Evolutionary conservation across 2,329 filamentous ascomycete genomes (phyloP).

Genomic region (Colletotrichum chrysophilum): DNA sequence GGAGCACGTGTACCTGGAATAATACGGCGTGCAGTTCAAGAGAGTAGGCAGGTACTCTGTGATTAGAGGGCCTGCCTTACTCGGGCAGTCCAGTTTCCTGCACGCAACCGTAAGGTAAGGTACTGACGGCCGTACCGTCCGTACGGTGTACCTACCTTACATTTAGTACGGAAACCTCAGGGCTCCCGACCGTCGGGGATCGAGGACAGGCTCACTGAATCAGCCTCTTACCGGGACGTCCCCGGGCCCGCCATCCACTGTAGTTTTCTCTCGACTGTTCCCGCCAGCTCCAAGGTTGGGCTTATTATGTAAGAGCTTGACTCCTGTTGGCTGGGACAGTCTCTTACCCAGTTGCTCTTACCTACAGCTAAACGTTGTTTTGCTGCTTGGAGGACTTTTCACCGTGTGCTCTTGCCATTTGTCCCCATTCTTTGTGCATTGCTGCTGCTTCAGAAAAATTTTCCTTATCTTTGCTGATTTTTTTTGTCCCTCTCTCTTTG

Average conservation of each 20-base stretch:
- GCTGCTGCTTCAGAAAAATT: slow-evolving; percentile 19
- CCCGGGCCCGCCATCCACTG: neutral
- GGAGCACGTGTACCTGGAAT: slow-evolving; percentile 14
- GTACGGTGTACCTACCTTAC: neutral
- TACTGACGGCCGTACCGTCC: neutral
- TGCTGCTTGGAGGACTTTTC: neutral
- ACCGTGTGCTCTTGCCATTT: slow-evolving; percentile 1
- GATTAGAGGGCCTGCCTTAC: neutral
- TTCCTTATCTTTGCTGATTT: slow-evolving; percentile 22
- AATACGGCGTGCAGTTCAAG: neutral
- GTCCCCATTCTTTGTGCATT: slow-evolving; percentile 14
- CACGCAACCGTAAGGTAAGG: neutral
- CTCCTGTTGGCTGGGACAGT: slow-evolving; percentile 15
- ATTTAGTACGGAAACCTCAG: neutral
- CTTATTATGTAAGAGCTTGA: slow-evolving; percentile 22
- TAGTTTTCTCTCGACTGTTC: neutral
- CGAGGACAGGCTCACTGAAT: slow-evolving; percentile 9
- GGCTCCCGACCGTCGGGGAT: neutral
- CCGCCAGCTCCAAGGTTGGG: slow-evolving; percentile 5
- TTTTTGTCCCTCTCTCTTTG: neutral
- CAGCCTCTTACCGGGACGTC: neutral
- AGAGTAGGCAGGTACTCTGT: neutral
- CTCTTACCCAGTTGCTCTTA: slow-evolving; percentile 16
- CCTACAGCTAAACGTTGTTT: slow-evolving; percentile 3
- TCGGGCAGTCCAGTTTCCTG: neutral